Base-by-base conservation (phyloP, 495 filamentous ascomycete genomes). In the Achaetomiella virescens region DNA sequence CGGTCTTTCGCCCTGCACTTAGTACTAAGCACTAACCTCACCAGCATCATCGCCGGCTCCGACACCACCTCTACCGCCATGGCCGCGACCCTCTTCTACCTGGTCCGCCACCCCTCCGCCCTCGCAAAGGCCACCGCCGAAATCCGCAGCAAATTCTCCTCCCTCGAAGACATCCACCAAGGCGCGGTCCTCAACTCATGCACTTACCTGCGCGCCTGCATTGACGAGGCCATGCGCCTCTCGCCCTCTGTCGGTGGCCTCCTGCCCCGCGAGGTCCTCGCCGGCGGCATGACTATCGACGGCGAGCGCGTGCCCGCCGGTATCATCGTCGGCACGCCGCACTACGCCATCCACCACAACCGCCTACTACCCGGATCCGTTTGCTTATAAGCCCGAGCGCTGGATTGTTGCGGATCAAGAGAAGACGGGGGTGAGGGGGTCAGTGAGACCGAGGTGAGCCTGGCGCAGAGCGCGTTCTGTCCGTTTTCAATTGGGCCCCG, bases 171-270 rank as follows among this genome's bases (percentile, higher is more conserved):
- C 12, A 81, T 87, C 55, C 60, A 66, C 47, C 71, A 75, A 24
- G 71, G 72, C 8, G 66, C 70, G 1, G 77, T 75, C 27, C 74
- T 90, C 1, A 75, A 76, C 48, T 78, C 81, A 0, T 73, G 81
- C 56, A 73, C 77, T 61, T 82, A 84, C 58, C 73, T 78, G 17
- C 77, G 77, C 27, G 80, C 78, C 6, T 82, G 84, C 67, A 82
- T 90, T 62, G 85, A 90, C 65, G 88, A 91, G 59, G 74, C 83
- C 6, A 79, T 91, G 75, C 83, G 88, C 38, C 70, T 91, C 52
- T 80, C 80, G 0, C 87, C 87, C 14, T 77, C 85, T 0, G 84
- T 89, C 5, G 72, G 76, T 29, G 80, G 79, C 11, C 68, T 80
- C 3, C 66, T 87, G 0, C 82, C 84, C 1, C 81, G 87, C 35